These are phyloP conservation scores for Rhinocladiella similis DNA, from an alignment of 2,329 filamentous ascomycete species.

Conservation along the genomic window DNA sequence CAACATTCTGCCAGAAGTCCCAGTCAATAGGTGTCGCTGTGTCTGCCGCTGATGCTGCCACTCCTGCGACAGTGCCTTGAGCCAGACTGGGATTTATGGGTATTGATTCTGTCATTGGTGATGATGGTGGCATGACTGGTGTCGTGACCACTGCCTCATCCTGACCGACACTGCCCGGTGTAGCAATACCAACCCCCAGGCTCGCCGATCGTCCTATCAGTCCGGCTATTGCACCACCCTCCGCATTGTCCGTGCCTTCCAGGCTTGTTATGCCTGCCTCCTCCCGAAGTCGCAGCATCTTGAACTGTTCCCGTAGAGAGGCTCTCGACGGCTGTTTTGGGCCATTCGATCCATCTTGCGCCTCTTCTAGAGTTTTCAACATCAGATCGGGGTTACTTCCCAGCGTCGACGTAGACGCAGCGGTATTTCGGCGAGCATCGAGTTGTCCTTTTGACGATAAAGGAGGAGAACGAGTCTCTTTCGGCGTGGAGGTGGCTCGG, in stretches of 20 bases:
- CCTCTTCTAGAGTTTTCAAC: slow-evolving; percentile 72
- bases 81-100: slow-evolving; percentile 70
- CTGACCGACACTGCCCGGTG: slow-evolving; percentile 49
- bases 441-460: slow-evolving; percentile 45
- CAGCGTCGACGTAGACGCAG: slow-evolving; percentile 75
- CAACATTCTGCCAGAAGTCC: slow-evolving; percentile 96
- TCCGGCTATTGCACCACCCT: slow-evolving; percentile 45
- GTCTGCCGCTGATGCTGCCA: slow-evolving; percentile 69
- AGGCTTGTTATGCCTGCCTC: slow-evolving; percentile 62
- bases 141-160: slow-evolving; percentile 44
- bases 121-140: slow-evolving; percentile 35
- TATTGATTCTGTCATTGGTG: slow-evolving; percentile 52
- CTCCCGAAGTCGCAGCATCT: slow-evolving; percentile 71
- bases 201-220: slow-evolving; percentile 43
- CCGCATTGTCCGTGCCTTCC: slow-evolving; percentile 47
- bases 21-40: slow-evolving; percentile 78
- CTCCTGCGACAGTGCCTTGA: slow-evolving; percentile 81
- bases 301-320: slow-evolving; percentile 77
- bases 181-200: slow-evolving; percentile 47
- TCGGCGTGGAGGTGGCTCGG: slow-evolving; percentile 49
- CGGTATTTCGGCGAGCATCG: slow-evolving; percentile 67
- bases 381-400: slow-evolving; percentile 80
- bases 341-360: slow-evolving; percentile 50
- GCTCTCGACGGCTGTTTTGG: slow-evolving; percentile 55
- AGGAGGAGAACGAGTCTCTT: slow-evolving; percentile 59